A percentile compares a stretch with the other conserved stretches of the same genome.
Conservation (phyloP, 2,329 filamentous ascomycete genomes). For the Sordariomycetes sp. region DNA sequence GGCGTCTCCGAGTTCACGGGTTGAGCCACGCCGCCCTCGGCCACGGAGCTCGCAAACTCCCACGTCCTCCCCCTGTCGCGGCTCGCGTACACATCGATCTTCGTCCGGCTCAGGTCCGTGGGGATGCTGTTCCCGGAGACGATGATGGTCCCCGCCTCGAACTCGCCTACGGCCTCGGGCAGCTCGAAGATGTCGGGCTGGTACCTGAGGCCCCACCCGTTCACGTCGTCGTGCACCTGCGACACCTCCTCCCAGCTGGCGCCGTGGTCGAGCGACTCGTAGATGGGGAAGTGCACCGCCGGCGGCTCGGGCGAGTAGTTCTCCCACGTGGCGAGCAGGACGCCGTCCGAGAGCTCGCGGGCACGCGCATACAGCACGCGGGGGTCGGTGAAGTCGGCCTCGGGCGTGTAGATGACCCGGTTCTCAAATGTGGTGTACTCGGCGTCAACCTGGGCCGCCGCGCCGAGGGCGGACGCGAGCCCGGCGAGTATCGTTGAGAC, state of each 20-base stretch:
- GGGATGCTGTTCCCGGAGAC: constrained; percentile 50
- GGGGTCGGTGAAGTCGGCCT: constrained; percentile 29
- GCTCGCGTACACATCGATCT: constrained; percentile 61
- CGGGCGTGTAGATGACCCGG: constrained; percentile 29
- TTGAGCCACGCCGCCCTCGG: constrained; percentile 48
- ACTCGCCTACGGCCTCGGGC: constrained; percentile 44
- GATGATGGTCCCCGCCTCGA: constrained; percentile 51
- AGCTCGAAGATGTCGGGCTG: constrained; percentile 61
- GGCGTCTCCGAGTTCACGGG: constrained; percentile 56
- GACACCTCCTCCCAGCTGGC: constrained; percentile 53
- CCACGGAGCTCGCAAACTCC: constrained; percentile 57
- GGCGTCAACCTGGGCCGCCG: background rate
- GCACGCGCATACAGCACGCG: constrained; percentile 32
- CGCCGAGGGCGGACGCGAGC: background rate
- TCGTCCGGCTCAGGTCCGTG: constrained; percentile 47
- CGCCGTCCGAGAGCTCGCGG: constrained; percentile 30
- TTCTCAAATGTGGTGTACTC: constrained; percentile 10
- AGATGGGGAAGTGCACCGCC: constrained; percentile 42
- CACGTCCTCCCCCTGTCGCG: constrained; percentile 50
- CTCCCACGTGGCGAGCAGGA: constrained; percentile 42
- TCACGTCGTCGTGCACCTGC: constrained; percentile 50
- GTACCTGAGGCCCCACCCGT: constrained; percentile 55
- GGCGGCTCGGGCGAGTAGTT: constrained; percentile 47
- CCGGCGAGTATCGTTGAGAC: background rate
- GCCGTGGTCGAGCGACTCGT: constrained; percentile 40